Base-by-base conservation (phyloP, 768 basidiomycete genomes). In the Termitomyces heimii region DNA sequence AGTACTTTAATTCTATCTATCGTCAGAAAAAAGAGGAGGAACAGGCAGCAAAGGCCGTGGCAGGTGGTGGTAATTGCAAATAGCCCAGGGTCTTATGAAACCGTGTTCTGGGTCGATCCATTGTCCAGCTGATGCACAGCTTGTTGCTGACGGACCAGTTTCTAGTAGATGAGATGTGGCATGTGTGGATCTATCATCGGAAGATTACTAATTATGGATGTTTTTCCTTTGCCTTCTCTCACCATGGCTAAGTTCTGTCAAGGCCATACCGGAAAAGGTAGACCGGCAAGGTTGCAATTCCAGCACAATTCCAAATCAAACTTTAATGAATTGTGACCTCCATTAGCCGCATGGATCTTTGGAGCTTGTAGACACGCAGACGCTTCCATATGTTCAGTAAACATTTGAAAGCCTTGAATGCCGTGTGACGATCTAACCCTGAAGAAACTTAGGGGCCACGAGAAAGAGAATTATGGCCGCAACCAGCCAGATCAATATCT, bases 11-110 rank as follows among this genome's bases (percentile, higher is more conserved):
- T 52, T 20, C 22, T 37, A 29, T 37, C 20, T 24, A 24, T 44
- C 43, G 51, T 37, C 61, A 84, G 83, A 82, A 82, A 76, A 82
- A 78, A 55, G 80, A 84, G 1, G 83, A 82, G 34, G 73, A 77
- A 56, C 77, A 74, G 68, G 70, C 68, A 24, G 67, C 70, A 12
- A 55, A 48, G 40, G 37, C 62, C 24, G 54, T 60, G 32, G 67
- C 69, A 31, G 68, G 66, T 8, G 57, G 64, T 50, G 67, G 57
- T 34, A 44, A 55, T 40, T 60, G 58, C 56, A 79, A 80, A 72
- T 81, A 73, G 72, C 67, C 63, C 60, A 53, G 57, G 66, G 51
- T 53, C 20, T 58, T 54, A 55, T 60, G 57, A 40, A 55, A 57
- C 59, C 50, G 44, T 39, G 40, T 63, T 59, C 48, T 55, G 24